Conservation (phyloP, 2,329 filamentous ascomycete genomes). For the Colletotrichum tamarilloi region DNA sequence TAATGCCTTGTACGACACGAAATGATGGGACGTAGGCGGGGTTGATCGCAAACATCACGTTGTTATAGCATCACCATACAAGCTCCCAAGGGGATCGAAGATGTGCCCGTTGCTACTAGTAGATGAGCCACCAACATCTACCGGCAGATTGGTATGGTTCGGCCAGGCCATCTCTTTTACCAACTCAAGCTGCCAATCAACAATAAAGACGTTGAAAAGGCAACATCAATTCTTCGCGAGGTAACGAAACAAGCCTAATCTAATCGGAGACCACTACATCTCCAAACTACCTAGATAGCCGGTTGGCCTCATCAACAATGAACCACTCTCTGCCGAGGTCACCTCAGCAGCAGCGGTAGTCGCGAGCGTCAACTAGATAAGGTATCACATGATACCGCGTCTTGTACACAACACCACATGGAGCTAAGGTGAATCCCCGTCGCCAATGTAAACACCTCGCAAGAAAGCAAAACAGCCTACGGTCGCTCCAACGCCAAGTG, state of each 20-base stretch:
- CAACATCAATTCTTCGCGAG: neutral
- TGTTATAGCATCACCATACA: neutral
- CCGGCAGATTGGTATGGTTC: neutral
- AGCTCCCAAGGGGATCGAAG: neutral
- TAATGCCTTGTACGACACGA: neutral
- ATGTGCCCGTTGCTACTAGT: neutral
- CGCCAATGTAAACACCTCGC: neutral
- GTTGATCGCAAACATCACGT: neutral
- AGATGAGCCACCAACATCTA: no score
- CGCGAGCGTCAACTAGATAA: neutral
- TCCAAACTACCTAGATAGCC: neutral
- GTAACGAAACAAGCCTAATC: neutral
- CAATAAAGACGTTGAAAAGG: neutral
- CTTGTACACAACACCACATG: neutral
- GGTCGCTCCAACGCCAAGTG: neutral
- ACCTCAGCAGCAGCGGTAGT: neutral
- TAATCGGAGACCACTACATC: neutral
- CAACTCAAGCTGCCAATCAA: neutral
- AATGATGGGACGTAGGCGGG: no score
- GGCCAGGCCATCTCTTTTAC: neutral
- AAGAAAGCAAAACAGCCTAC: neutral
- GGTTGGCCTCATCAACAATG: neutral
- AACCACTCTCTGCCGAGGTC: neutral
- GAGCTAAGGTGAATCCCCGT: neutral
- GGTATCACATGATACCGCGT: neutral